These are phyloP conservation scores for Lachnellula cervina DNA, from an alignment of 2,329 filamentous ascomycete genomes.

Conservation along the genomic window DNA sequence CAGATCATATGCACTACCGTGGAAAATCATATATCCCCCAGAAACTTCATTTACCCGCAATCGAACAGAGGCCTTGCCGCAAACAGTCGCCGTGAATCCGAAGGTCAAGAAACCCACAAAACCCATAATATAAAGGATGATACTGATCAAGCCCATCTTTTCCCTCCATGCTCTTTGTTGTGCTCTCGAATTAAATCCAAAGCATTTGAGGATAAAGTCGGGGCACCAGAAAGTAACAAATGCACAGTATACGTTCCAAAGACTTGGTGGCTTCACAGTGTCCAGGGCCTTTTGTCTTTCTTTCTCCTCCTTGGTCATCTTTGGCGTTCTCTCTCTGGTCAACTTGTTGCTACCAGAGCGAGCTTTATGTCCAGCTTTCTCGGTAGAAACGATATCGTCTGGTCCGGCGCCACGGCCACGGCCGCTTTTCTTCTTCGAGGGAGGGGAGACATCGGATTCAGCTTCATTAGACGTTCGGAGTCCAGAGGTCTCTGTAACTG, in stretches of 20 bases:
- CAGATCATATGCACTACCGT: constrained; percentile 85
- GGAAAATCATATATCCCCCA: constrained; percentile 88
- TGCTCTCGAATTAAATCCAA: constrained; percentile 77
- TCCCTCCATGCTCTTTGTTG: constrained; percentile 94
- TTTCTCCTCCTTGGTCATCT: constrained; percentile 59
- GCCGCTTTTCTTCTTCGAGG: constrained; percentile 18
- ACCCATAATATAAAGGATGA: constrained; percentile 82
- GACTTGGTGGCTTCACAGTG: constrained; percentile 69
- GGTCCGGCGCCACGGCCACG: constrained; percentile 23
- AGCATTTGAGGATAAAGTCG: constrained; percentile 76
- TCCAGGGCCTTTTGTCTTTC: constrained; percentile 55
- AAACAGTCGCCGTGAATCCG: constrained; percentile 88
- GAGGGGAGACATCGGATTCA: constrained; percentile 26
- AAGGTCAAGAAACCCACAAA: constrained; percentile 95
- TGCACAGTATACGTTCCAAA: constrained; percentile 95
- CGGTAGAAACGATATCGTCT: constrained; percentile 16
- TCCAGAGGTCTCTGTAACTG: constrained; percentile 28
- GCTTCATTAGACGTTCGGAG: constrained; percentile 30
- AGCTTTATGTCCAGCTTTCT: constrained; percentile 27
- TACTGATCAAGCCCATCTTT: constrained; percentile 93
- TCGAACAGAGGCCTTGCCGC: constrained; percentile 63
- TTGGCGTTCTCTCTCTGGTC: constrained; percentile 49
- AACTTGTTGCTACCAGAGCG: constrained; percentile 23
- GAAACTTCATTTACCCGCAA: constrained; percentile 79
- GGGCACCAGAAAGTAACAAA: constrained; percentile 94